Conservation (phyloP, 306 rosid genomes). For the Quercus bicolor region DNA sequence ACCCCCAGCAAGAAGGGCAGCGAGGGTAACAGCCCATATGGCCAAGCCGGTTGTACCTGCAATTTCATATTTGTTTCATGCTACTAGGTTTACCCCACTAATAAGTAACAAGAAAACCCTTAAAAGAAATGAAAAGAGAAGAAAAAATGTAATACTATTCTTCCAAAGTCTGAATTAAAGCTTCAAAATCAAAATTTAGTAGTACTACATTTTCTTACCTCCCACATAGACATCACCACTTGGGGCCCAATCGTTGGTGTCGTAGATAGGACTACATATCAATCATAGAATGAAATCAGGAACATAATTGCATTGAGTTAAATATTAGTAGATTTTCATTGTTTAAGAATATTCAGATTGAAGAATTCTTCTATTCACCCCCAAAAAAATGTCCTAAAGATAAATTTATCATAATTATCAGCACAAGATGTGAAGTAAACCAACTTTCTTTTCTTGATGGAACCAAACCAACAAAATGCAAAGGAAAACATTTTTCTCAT, state of each 20-base stretch:
- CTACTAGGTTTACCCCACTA: background rate
- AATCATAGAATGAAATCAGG: conserved; percentile 1
- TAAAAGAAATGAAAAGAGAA: background rate
- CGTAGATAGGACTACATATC: conserved; percentile 78
- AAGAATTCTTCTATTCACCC: too few species aligned
- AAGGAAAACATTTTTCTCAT: too few species aligned
- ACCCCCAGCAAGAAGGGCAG: conserved; percentile 86
- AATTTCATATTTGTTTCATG: background rate
- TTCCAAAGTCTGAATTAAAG: background rate
- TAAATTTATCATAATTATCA: too few species aligned
- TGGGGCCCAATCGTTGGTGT: conserved; percentile 72
- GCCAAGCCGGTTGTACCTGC: conserved; percentile 88
- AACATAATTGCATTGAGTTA: background rate
- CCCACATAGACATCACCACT: conserved; percentile 80
- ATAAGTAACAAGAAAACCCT: background rate
- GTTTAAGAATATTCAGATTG: too few species aligned
- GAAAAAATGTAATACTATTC: background rate
- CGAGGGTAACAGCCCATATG: conserved; percentile 90
- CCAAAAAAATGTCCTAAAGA: too few species aligned
- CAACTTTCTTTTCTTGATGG: too few species aligned
- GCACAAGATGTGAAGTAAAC: too few species aligned
- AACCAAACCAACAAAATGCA: too few species aligned
- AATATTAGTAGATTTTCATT: too few species aligned
- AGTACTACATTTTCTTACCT: conserved; percentile 51
- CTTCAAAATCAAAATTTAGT: background rate